These are phyloP conservation scores for Cairneyella variabilis DNA, from an alignment of 495 filamentous ascomycete species.

Conservation along the genomic window DNA sequence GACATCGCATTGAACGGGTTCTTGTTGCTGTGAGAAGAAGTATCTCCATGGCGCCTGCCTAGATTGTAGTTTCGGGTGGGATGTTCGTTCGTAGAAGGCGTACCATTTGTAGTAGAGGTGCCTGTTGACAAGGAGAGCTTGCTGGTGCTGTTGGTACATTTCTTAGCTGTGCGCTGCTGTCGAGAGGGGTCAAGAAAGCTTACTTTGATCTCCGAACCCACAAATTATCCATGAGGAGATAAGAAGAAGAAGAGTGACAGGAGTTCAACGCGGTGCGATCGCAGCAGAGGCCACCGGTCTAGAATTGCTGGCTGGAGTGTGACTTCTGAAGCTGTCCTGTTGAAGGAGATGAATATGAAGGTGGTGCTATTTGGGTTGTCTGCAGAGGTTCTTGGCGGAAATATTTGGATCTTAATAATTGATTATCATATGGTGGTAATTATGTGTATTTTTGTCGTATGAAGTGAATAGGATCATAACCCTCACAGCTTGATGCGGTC, in stretches of 20 bases:
- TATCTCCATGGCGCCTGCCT: constrained; percentile 74
- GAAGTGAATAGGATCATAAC: too few species aligned
- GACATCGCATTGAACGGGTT: constrained; percentile 85
- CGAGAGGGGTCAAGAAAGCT: constrained; percentile 31
- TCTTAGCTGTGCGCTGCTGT: constrained; percentile 14
- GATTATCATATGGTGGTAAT: not conserved
- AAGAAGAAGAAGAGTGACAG: not conserved
- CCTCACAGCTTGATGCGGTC: constrained; percentile 3
- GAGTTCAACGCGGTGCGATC: constrained; percentile 24
- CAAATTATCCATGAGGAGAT: constrained; percentile 63
- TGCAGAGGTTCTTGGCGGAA: too few species aligned
- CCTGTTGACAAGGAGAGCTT: constrained; percentile 88
- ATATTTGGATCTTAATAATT: not conserved
- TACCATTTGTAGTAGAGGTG: constrained; percentile 41
- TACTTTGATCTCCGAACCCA: constrained; percentile 94
- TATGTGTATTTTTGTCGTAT: not conserved
- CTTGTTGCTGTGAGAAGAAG: constrained; percentile 68
- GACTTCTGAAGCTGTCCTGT: constrained; percentile 22
- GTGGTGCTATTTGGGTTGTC: too few species aligned
- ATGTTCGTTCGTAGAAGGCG: constrained; percentile 57
- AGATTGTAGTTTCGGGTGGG: constrained; percentile 58
- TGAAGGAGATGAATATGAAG: too few species aligned
- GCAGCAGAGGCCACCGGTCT: constrained; percentile 23
- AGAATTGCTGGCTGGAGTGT: constrained; percentile 29
- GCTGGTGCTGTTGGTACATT: constrained; percentile 53